Evolutionary conservation across 371 early-diverging fungal species (phyloP), one percentile per base, ranked within the genome.

Genomic region (Dichotomocladium elegans): DNA sequence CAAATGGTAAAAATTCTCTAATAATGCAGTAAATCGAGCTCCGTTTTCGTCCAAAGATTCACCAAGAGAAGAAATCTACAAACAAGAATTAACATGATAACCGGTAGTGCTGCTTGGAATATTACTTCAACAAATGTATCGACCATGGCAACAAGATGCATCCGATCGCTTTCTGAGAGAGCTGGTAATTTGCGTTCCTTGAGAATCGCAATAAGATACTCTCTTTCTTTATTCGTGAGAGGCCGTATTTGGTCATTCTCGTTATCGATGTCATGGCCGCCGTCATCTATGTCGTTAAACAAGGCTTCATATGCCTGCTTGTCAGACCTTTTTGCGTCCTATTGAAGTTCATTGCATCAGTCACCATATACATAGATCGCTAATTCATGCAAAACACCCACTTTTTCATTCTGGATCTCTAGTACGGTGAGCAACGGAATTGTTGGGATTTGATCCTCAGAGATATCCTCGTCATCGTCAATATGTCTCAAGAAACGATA

Each of bases 41-140:
- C 94, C 96, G 62, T 90, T 94, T 55, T 86, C 87, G 60, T 96
- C 96, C n/a, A 95, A 60, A 1, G 92, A 78, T 12, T 82, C 77
- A 34, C 82, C 77, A 58, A 86, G 85, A 35, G 69, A 60, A 19
- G 88, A 84, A 11, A 90, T 75, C 88, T 91, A 51, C 17, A 14
- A 10, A 43, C 14, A 30, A 15, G 6, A 12, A 15, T 42, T 11
- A 10, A 49, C 15, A 43, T 35, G 0, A 17, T 11, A 28, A 14
- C 12, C 15, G 1, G n/a, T n/a, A n/a, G n/a, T n/a, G n/a, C n/a
- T n/a, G n/a, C n/a, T n/a, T n/a, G n/a, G n/a, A n/a, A 22, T 17
- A 17, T 55, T 74, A 87, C 83, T 64, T 83, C 80, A 7, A 79
- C 68, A 58, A 87, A 69, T 0, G 86, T 77, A 37, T 84, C 79